These are phyloP conservation scores for Umbellularia californica DNA, from an alignment of 164 flowering plant genomes.

Conservation along the genomic window DNA sequence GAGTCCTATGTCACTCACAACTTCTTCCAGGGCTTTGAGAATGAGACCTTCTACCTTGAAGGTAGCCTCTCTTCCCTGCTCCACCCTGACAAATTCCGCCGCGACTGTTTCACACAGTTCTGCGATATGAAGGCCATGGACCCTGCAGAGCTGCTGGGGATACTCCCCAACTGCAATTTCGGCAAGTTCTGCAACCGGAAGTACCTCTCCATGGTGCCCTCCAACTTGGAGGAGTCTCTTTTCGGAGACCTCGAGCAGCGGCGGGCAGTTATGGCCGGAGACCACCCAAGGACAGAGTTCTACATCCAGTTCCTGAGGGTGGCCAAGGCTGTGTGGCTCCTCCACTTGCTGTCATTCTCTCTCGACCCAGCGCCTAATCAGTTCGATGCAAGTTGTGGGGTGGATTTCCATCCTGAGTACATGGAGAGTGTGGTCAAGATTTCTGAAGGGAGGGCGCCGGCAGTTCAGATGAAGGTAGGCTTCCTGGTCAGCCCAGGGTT, in stretches of 20 bases:
- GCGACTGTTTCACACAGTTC: conserved; percentile 73
- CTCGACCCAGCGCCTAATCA: conserved; percentile 69
- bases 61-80: conserved; percentile 82
- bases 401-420: conserved; percentile 70
- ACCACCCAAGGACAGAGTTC: conserved; percentile 76
- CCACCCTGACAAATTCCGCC: conserved; percentile 72
- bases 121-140: conserved; percentile 87
- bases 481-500: conserved; percentile 89
- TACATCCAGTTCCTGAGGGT: conserved; percentile 63
- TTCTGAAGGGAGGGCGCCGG: conserved; percentile 39
- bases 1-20: conserved; percentile 76
- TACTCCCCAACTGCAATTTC: conserved; percentile 65
- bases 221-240: conserved; percentile 92
- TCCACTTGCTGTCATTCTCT: conserved; percentile 85
- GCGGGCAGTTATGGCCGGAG: conserved; percentile 49
- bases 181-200: conserved; percentile 78
- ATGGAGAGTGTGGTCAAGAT: conserved; percentile 83
- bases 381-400: conserved; percentile 75
- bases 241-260: conserved; percentile 82
- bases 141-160: conserved; percentile 78
- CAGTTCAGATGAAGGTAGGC: conserved; percentile 48
- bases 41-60: conserved; percentile 94
- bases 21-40: conserved; percentile 86
- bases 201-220: conserved; percentile 70
- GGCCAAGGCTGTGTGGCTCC: conserved; percentile 87